These are phyloP conservation scores for Alternaria infectoria DNA, from an alignment of 2,329 filamentous ascomycete species.

Conservation along the genomic window DNA sequence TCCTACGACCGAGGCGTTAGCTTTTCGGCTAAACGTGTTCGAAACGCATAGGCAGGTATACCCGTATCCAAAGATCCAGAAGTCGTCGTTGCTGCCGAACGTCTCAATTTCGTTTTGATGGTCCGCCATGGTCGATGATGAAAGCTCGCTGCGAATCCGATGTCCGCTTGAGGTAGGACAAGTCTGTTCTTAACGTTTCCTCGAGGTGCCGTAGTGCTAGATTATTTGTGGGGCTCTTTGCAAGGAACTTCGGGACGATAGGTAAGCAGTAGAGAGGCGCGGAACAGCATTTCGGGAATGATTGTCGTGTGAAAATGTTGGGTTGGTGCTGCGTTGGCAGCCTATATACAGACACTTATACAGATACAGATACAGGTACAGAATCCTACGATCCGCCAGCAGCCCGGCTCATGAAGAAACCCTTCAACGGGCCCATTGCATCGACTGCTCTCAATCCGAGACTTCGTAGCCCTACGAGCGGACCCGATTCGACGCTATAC, in stretches of 20 bases:
- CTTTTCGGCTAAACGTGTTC: not conserved
- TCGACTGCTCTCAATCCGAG: constrained; percentile 79
- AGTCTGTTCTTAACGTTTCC: not conserved
- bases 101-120: constrained; percentile 39
- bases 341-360: constrained; percentile 8
- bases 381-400: constrained; percentile 43
- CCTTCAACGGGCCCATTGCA: constrained; percentile 75
- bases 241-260: not conserved
- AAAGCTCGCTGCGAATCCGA: not conserved
- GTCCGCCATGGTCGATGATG: constrained; percentile 26
- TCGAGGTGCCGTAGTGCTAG: not conserved
- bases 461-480: constrained; percentile 79
- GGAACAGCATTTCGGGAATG: not conserved
- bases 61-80: constrained; percentile 99
- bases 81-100: constrained; percentile 63
- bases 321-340: not conserved
- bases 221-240: constrained; percentile 1
- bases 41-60: constrained; percentile 49
- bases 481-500: constrained; percentile 80
- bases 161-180: not conserved
- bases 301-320: constrained; percentile 3
- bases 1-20: constrained; percentile 60
- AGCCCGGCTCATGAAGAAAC: constrained; percentile 79
- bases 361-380: constrained; percentile 20
- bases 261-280: not conserved